Percentiles rank a stretch among this genome's conserved stretches.
phyloP scores from a whole-genome alignment of 208 protist species.

The Acanthamoeba lenticulata region DNA sequence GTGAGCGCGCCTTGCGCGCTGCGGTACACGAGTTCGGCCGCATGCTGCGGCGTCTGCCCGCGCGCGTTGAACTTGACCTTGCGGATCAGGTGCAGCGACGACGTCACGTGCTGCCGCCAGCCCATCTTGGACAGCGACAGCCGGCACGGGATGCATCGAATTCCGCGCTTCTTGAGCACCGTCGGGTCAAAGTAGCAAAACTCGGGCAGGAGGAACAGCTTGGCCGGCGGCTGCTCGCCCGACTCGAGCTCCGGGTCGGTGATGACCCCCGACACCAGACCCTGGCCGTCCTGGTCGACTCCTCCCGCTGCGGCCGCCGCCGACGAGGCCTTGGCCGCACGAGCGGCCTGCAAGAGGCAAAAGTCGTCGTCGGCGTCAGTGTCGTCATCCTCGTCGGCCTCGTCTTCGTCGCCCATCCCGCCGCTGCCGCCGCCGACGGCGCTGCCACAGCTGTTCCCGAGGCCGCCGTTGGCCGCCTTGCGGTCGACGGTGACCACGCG shows the following conservation, averaged over 20 bases:
- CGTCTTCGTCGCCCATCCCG: background rate
- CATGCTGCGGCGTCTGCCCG: background rate
- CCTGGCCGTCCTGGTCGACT: no score
- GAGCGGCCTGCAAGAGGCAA: background rate
- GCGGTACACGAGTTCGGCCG: background rate
- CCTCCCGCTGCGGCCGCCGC: no score
- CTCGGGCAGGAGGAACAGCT: background rate
- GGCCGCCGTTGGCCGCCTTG: no score
- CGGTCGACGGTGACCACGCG: no score
- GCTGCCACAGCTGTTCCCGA: background rate
- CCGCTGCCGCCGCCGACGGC: background rate
- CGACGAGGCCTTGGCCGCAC: no score
- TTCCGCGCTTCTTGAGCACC: slow-evolving; percentile 8
- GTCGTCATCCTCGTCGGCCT: background rate
- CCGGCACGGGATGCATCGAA: slow-evolving; percentile 24
- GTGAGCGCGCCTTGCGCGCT: background rate
- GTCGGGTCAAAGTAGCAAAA: slow-evolving; percentile 25
- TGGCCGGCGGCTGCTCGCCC: background rate
- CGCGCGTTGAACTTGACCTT: slow-evolving; percentile 28
- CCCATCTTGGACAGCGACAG: slow-evolving; percentile 22
- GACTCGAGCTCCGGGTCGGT: background rate
- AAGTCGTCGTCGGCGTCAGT: background rate
- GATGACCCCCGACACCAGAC: background rate
- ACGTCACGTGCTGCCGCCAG: background rate
- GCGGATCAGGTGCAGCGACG: background rate